phyloP scores from a whole-genome alignment of 2,329 filamentous ascomycete genomes.

The Delphinella strobiligena region DNA sequence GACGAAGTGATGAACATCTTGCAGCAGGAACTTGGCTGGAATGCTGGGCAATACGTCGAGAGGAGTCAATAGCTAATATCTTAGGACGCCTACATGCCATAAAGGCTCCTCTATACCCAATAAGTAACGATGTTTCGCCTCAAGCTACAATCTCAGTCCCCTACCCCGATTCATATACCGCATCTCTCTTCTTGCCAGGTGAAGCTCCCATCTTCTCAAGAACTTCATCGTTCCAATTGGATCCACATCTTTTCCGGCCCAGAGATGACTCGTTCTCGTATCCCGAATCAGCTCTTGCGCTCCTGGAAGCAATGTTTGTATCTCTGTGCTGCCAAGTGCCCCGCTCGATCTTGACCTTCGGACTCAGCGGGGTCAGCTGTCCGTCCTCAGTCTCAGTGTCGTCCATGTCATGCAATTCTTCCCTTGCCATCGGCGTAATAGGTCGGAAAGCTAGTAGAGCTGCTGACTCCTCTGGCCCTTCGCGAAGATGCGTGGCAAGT shows the following conservation, averaged over 20 bases:
- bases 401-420: background rate
- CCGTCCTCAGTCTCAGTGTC: background rate
- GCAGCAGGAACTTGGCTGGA: constrained; percentile 6
- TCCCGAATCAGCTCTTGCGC: background rate
- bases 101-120: background rate
- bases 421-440: too few species aligned
- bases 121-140: background rate
- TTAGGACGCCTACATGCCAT: background rate
- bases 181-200: background rate
- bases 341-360: constrained; percentile 8
- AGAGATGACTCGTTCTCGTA: background rate
- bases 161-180: background rate
- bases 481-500: too few species aligned
- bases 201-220: background rate
- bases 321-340: constrained; percentile 3
- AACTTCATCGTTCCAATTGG: background rate
- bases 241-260: background rate
- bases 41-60: constrained; percentile 6
- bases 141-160: background rate
- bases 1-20: constrained; percentile 16
- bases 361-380: constrained; percentile 6
- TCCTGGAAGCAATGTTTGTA: too few species aligned
- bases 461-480: too few species aligned
- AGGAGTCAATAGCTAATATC: background rate
- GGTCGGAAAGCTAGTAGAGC: too few species aligned